phyloP scores from a whole-genome alignment of 257 asterid genomes.

The Primulina huaijiensis region DNA sequence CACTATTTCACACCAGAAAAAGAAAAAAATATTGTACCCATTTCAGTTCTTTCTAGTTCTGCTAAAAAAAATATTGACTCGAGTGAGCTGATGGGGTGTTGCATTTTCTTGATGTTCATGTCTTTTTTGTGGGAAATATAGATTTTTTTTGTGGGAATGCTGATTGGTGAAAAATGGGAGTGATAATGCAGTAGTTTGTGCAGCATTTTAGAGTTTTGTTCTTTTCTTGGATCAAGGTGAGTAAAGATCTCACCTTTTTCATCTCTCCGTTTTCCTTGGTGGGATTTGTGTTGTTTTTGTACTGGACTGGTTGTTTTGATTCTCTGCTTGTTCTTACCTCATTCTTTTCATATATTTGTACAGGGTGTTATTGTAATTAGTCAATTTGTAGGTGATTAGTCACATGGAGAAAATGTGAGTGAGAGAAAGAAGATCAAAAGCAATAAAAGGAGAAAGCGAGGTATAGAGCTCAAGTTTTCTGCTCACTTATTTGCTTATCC shows the following conservation, averaged over 20 bases:
- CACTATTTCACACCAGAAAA: background rate
- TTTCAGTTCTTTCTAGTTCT: background rate
- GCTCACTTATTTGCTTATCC: slow-evolving; percentile 27
- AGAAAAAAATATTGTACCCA: background rate
- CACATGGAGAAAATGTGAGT: slow-evolving; percentile 44
- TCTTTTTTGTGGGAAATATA: slow-evolving; percentile 14
- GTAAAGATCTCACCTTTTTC: slow-evolving; percentile 44
- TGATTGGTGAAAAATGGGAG: slow-evolving; percentile 30
- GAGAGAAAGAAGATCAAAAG: slow-evolving; percentile 15
- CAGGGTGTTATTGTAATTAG: slow-evolving; percentile 27
- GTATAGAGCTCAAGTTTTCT: slow-evolving; percentile 15
- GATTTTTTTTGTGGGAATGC: slow-evolving; percentile 17
- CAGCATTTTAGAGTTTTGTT: slow-evolving; percentile 29
- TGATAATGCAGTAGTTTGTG: background rate
- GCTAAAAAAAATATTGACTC: background rate
- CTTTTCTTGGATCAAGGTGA: slow-evolving; percentile 52
- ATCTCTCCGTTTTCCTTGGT: background rate
- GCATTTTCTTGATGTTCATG: slow-evolving; percentile 24
- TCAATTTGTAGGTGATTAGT: slow-evolving; percentile 34
- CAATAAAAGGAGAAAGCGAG: slow-evolving; percentile 3
- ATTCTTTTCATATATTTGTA: slow-evolving; percentile 26
- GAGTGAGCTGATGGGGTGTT: slow-evolving; percentile 25
- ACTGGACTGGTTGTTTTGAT: slow-evolving; percentile 22
- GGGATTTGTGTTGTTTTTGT: slow-evolving; percentile 32
- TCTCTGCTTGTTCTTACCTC: slow-evolving; percentile 41